phyloP scores from a whole-genome alignment of 441 rosid genomes.

The Isatis lusitanica region DNA sequence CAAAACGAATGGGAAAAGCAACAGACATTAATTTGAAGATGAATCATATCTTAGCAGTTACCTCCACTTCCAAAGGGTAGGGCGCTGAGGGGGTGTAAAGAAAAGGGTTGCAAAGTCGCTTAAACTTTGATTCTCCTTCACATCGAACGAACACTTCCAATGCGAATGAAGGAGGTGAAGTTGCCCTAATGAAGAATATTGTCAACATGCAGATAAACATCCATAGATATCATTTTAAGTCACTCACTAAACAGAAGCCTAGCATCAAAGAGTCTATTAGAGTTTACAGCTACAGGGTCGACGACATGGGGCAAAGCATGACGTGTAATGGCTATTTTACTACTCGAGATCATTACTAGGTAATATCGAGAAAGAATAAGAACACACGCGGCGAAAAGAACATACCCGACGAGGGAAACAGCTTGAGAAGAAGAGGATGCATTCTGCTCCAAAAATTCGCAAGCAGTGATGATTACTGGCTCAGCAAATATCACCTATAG shows the following conservation, averaged over 20 bases:
- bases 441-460: conserved; percentile 93
- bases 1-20: conserved; percentile 12
- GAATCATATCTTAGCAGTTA: conserved; percentile 32
- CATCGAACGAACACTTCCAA: conserved; percentile 95
- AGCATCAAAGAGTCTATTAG: not conserved
- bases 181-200: conserved; percentile 60
- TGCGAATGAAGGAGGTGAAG: conserved; percentile 98
- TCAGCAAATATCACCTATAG: conserved; percentile 86
- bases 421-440: conserved; percentile 81
- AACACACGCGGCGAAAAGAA: conserved; percentile 7
- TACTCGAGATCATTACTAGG: not conserved
- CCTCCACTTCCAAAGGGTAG: conserved; percentile 97
- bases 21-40: conserved; percentile 1
- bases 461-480: conserved; percentile 87
- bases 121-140: conserved; percentile 90
- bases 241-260: not conserved
- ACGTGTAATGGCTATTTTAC: not conserved
- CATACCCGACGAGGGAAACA: conserved; percentile 83
- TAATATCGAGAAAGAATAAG: not conserved
- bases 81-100: conserved; percentile 96
- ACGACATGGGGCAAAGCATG: conserved; percentile 6
- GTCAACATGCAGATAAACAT: conserved; percentile 18
- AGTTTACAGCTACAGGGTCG: not conserved
- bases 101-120: conserved; percentile 97
- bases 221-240: conserved; percentile 13